Base-by-base conservation (phyloP, 2,329 filamentous ascomycete species). In the Raffaelea ambrosiae region DNA sequence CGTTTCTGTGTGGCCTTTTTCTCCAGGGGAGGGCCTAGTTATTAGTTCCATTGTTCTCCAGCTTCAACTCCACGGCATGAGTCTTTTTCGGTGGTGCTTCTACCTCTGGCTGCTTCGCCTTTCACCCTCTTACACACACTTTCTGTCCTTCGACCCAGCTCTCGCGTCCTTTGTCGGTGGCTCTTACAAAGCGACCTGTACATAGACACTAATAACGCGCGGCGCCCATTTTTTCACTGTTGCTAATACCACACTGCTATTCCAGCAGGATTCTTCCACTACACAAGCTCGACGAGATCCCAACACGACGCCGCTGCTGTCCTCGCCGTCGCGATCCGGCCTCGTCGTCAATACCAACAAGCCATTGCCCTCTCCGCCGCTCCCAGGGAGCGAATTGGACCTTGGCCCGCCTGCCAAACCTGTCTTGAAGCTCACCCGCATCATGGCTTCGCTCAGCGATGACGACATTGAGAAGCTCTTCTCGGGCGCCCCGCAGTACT, bases 401-500 rank as follows among this genome's bases (percentile, higher is more conserved):
- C 60, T 66, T 57, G 63, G 61, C 51, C 61, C 61, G 43, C 61
- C 66, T 39, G 60, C 61, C 48, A 71, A 64, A 53, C 71, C 70
- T 33, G 62, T 72, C 49, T 61, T 79, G 51, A 76, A 70, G 57
- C 63, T 80, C 36, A 66, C 72, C 51, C 70, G 72, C 60, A 81
- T 79, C 64, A 82, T 82, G 72, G 69, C 77, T 40, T 73, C 73
- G 43, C 67, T 84, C 50, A 73, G 66, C 56, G 72, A 78, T 41
- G 66, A 70, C 38, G 79, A 85, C 54, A 67, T 87, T 45, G 79
- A 83, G 64, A 79, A 80, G 62, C 73, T 87, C 57, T 88, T 87
- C 68, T 84, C 83, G 22, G 83, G 84, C n/a, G 84, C 84, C 40
- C 84, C 84, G 53, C 82, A 86, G 60, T 87, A 83, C 67, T 81